phyloP scores from a whole-genome alignment of 2,329 filamentous ascomycete species.

The Fusarium dimerum region DNA sequence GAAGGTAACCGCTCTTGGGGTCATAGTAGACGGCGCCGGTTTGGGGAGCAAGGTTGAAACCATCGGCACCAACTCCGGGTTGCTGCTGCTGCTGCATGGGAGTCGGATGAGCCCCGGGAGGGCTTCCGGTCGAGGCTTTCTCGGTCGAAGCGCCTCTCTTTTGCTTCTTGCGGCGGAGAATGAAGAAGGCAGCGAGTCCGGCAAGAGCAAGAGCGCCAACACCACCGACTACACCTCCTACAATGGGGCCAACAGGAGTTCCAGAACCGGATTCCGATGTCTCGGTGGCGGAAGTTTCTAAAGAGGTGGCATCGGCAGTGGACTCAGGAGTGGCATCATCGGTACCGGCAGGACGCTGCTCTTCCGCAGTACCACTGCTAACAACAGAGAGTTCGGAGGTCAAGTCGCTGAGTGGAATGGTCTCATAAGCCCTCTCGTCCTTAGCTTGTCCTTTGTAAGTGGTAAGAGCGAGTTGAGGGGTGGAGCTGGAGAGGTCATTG shows the following conservation, averaged over 20 bases:
- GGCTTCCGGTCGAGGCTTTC: too few relatives aligned
- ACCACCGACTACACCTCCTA: constrained; percentile 41
- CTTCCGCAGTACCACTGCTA: not conserved
- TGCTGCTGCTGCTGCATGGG: constrained; percentile 19
- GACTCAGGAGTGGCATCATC: constrained; percentile 1
- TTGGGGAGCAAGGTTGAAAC: constrained; percentile 14
- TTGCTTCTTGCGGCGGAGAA: constrained; percentile 33
- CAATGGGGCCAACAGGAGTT: constrained; percentile 38
- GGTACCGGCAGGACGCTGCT: not conserved
- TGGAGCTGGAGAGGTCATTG: constrained; percentile 34
- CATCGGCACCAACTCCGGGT: constrained; percentile 11
- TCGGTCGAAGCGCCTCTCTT: constrained; percentile 12
- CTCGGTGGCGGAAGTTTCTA: constrained; percentile 1
- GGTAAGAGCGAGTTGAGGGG: constrained; percentile 39
- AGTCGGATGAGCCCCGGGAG: constrained; percentile 1
- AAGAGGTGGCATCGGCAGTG: not conserved
- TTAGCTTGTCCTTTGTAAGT: constrained; percentile 42
- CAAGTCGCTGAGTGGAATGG: not conserved
- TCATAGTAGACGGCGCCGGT: constrained; percentile 28
- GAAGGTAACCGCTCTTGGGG: constrained; percentile 27
- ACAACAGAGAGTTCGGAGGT: constrained; percentile 10
- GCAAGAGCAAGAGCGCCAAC: constrained; percentile 35
- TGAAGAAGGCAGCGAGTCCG: constrained; percentile 32
- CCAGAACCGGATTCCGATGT: constrained; percentile 1
- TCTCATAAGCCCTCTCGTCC: constrained; percentile 27